These are phyloP conservation scores for Komagataella ulmi DNA, from an alignment of 805 yeast genomes.

Conservation along the genomic window DNA sequence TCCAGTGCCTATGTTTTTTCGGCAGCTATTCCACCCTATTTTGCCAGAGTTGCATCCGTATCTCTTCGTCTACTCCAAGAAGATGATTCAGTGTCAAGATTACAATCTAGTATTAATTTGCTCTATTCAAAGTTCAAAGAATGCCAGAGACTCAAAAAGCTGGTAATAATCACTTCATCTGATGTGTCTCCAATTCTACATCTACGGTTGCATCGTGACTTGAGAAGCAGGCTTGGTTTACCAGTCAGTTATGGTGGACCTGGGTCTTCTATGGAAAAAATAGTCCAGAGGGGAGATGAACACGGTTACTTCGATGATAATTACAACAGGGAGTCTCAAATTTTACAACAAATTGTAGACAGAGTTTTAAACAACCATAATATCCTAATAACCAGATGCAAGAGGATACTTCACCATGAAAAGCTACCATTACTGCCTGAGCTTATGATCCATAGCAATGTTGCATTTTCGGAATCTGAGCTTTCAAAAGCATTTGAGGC, in stretches of 20 bases:
- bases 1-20: slow-evolving; percentile 86
- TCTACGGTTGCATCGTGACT: slow-evolving; percentile 36
- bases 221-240: slow-evolving; percentile 28
- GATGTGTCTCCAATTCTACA: slow-evolving; percentile 58
- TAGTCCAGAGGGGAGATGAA: slow-evolving; percentile 29
- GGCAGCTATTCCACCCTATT: slow-evolving; percentile 89
- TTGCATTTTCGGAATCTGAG: slow-evolving; percentile 31
- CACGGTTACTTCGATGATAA: slow-evolving; percentile 25
- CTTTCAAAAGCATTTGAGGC: slow-evolving; percentile 25
- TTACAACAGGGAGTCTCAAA: slow-evolving; percentile 39
- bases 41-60: slow-evolving; percentile 51
- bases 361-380: slow-evolving; percentile 30
- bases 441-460: slow-evolving; percentile 35
- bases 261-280: slow-evolving; percentile 23
- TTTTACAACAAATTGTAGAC: slow-evolving; percentile 59
- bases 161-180: slow-evolving; percentile 40
- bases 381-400: slow-evolving; percentile 38
- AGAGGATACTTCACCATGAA: slow-evolving; percentile 66
- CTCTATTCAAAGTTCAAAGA: slow-evolving; percentile 27
- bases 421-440: slow-evolving; percentile 55
- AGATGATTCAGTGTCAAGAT: slow-evolving; percentile 14
- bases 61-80: slow-evolving; percentile 15
- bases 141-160: slow-evolving; percentile 20
- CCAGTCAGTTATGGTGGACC: slow-evolving; percentile 38
- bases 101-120: slow-evolving; percentile 25